Evolutionary conservation across 805 yeast genomes (phyloP), one percentile per base, ranked within the genome.

Genomic region (Sugiyamaella boreocaroliniensis): DNA sequence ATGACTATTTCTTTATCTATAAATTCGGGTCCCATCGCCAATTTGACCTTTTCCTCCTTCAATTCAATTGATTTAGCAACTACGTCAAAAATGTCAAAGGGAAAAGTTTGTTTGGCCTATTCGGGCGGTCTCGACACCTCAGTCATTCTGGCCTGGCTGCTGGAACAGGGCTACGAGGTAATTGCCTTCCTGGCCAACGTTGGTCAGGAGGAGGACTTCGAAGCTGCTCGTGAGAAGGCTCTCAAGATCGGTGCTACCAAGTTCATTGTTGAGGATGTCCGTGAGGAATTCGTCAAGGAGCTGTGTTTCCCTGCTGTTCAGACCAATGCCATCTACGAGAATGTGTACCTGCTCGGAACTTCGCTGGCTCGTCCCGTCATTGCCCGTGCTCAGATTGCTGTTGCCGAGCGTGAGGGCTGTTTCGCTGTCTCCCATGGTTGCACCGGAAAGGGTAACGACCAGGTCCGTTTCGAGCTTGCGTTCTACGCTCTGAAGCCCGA

Each of bases 381-480:
- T 72, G 97, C 99, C 53, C 84, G 90, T 75, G 99, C 99, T 49
- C 99, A 93, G 76, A 93, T 93, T 70, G 80, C 86, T 66, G 97
- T 89, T 59, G 99, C 99, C 58, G 95, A 89, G 76, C 80, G 86
- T 66, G 95, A 93, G 73, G 97, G 97, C 60, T 93, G 99, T 79
- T 89, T 92, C 65, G 98, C 98, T 50, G 99, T 93, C 48, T 83
- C 96, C 47, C 99, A 93, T 73, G 99, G 99, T 59, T 93, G 99
- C 77, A 93, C 99, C 62, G 99, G 99, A 76, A 93, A 93, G 78
- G 99, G 99, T 76, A 93, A 93, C 71, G 99, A 93, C 74, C 99
- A 93, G 77, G 97, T 93, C 61, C 86, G 99, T 75, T 93, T 93
- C 71, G 99, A 93, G 76, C 78, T 93, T 57, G 85, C 95, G 8